Conservation (phyloP, 1,284 basidiomycete genomes). For the Ustilago cynodontis region DNA sequence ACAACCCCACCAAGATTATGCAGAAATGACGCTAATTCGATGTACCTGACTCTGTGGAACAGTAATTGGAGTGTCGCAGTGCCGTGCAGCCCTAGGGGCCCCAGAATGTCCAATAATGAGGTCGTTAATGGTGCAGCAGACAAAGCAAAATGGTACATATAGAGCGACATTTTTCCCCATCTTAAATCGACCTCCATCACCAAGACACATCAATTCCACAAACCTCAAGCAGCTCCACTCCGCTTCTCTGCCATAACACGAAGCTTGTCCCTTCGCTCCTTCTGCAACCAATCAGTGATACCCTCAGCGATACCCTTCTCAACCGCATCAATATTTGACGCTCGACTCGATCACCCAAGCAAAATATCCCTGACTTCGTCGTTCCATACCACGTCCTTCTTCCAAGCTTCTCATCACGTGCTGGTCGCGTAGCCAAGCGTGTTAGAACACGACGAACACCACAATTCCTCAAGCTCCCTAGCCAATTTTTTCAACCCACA, state of each 20-base stretch:
- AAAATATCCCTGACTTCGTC: not conserved
- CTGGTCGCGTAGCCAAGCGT: slow-evolving; percentile 7
- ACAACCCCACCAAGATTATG: not conserved
- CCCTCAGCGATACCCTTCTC: not conserved
- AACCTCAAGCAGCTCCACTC: not conserved
- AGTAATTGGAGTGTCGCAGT: not conserved
- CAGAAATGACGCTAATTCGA: not conserved
- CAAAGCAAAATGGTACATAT: not conserved
- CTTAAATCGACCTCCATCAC: not conserved
- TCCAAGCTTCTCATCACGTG: not conserved
- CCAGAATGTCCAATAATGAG: not conserved
- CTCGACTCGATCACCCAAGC: not conserved
- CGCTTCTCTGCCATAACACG: not conserved
- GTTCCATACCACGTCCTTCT: not conserved
- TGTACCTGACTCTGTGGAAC: not conserved
- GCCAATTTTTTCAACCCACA: not conserved
- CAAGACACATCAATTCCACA: not conserved
- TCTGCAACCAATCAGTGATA: not conserved
- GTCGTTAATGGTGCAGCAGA: not conserved
- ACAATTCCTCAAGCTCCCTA: not conserved
- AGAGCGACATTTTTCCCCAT: not conserved
- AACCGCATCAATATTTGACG: not conserved
- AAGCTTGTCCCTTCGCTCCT: not conserved
- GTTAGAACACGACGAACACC: too few relatives aligned
- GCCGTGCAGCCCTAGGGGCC: not conserved